Evolutionary conservation across 441 rosid genomes (phyloP).

Genomic region (Theobroma grandiflorum): DNA sequence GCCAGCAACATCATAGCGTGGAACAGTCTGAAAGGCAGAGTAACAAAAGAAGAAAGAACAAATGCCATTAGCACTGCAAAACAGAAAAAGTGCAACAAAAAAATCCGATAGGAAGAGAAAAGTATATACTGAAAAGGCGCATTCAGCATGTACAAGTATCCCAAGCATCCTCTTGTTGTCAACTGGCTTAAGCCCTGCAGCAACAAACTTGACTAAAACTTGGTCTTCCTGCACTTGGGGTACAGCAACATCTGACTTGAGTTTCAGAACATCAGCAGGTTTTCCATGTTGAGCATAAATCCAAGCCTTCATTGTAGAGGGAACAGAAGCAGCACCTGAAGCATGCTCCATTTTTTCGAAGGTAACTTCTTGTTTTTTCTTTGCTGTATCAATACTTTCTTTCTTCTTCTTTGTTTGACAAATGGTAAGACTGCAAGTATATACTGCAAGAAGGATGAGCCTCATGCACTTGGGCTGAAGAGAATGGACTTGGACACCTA

Average conservation of each 20-base stretch:
- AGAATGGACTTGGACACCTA: too few relatives aligned
- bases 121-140: slow-evolving; percentile 68
- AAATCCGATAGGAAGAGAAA: background rate
- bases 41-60: slow-evolving; percentile 9
- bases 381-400: too few relatives aligned
- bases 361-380: too few relatives aligned
- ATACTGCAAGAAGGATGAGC: too few relatives aligned
- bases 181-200: slow-evolving; percentile 87
- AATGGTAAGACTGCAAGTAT: too few relatives aligned
- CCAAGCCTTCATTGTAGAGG: slow-evolving; percentile 75
- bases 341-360: too few relatives aligned
- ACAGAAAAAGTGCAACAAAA: background rate
- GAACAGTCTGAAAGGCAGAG: slow-evolving; percentile 37
- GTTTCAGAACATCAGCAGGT: slow-evolving; percentile 71
- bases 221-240: slow-evolving; percentile 80
- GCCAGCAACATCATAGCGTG: slow-evolving; percentile 93
- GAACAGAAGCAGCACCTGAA: background rate
- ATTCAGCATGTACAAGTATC: slow-evolving; percentile 78
- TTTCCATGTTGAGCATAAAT: slow-evolving; percentile 71
- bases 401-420: too few relatives aligned
- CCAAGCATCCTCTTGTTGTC: slow-evolving; percentile 80
- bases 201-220: slow-evolving; percentile 76
- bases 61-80: slow-evolving; percentile 47
- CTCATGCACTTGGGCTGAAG: too few relatives aligned
- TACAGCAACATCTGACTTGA: slow-evolving; percentile 63